phyloP scores from a whole-genome alignment of 805 yeast species.

The Teunomyces aglyptinius region DNA sequence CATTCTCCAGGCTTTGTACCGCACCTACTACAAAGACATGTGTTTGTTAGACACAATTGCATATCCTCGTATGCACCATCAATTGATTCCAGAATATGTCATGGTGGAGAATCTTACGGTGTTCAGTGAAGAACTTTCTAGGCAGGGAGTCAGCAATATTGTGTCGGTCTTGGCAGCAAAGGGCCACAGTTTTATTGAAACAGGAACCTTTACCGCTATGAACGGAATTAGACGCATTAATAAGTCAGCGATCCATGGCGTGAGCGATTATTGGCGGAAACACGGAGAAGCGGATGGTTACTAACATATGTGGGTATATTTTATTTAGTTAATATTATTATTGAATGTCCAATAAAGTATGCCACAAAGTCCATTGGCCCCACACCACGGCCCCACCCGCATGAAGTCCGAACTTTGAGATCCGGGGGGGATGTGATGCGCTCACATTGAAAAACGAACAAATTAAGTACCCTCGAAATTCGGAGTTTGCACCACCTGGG shows the following conservation, averaged over 20 bases:
- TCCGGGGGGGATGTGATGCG: background rate
- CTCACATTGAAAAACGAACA: background rate
- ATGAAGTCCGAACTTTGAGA: background rate
- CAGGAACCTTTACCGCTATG: constrained; percentile 42
- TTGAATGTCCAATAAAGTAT: background rate
- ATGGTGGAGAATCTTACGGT: constrained; percentile 57
- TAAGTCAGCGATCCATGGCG: constrained; percentile 58
- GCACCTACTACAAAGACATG: constrained; percentile 58
- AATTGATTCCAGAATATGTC: constrained; percentile 69
- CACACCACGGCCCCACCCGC: constrained; percentile 1
- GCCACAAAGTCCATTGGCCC: background rate
- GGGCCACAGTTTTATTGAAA: constrained; percentile 32
- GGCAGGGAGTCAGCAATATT: constrained; percentile 22
- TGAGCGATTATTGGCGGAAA: constrained; percentile 89
- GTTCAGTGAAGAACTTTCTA: constrained; percentile 29
- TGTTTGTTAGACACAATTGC: constrained; percentile 68
- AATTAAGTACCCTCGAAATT: constrained; percentile 1
- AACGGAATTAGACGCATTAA: constrained; percentile 47
- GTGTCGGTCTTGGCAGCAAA: constrained; percentile 47
- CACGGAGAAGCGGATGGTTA: constrained; percentile 71
- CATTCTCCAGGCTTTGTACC: constrained; percentile 73
- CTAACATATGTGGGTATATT: constrained; percentile 5
- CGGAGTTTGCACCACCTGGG: constrained; percentile 4
- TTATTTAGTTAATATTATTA: background rate
- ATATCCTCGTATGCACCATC: constrained; percentile 86